phyloP scores from a whole-genome alignment of 2,329 filamentous ascomycete genomes.

The Neofusicoccum ribis region DNA sequence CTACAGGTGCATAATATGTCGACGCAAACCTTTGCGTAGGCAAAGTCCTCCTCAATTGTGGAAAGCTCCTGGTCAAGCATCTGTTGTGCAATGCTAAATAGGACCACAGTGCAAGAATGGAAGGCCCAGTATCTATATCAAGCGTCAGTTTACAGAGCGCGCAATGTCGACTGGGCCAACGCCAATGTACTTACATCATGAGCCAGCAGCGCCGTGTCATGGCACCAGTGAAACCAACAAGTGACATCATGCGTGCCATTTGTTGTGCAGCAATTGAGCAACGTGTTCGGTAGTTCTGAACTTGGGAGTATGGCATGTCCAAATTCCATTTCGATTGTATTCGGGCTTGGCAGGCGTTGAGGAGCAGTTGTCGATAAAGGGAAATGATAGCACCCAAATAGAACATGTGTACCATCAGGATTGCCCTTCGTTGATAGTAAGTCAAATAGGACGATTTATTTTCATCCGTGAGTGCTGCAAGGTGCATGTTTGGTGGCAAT shows the following conservation, averaged over 20 bases:
- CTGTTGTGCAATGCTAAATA: slow-evolving; percentile 36
- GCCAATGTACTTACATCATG: slow-evolving; percentile 32
- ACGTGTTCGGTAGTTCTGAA: slow-evolving; percentile 31
- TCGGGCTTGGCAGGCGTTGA: slow-evolving; percentile 33
- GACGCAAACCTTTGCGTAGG: slow-evolving; percentile 36
- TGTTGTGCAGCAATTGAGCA: slow-evolving; percentile 38
- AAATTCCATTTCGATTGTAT: slow-evolving; percentile 23
- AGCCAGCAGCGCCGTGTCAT: slow-evolving; percentile 40
- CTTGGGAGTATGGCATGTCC: slow-evolving; percentile 30
- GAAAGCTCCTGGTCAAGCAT: slow-evolving; percentile 34
- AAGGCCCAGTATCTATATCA: slow-evolving; percentile 37
- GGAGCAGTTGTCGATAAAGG: slow-evolving; percentile 36
- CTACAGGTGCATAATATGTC: slow-evolving; percentile 37
- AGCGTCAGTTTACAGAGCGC: neutral
- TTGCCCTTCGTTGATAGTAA: slow-evolving; percentile 34
- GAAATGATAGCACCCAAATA: slow-evolving; percentile 39
- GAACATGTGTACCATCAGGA: slow-evolving; percentile 40
- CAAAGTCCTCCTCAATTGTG: slow-evolving; percentile 34
- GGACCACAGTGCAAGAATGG: slow-evolving; percentile 35
- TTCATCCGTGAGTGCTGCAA: slow-evolving; percentile 31
- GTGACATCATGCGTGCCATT: slow-evolving; percentile 34
- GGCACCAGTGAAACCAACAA: slow-evolving; percentile 37
- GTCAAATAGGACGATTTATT: slow-evolving; percentile 28
- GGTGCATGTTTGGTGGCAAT: slow-evolving; percentile 34
- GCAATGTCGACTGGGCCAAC: neutral